These are phyloP conservation scores for Lunasporangiospora selenospora DNA, from an alignment of 192 early-diverging fungal species.

Conservation along the genomic window DNA sequence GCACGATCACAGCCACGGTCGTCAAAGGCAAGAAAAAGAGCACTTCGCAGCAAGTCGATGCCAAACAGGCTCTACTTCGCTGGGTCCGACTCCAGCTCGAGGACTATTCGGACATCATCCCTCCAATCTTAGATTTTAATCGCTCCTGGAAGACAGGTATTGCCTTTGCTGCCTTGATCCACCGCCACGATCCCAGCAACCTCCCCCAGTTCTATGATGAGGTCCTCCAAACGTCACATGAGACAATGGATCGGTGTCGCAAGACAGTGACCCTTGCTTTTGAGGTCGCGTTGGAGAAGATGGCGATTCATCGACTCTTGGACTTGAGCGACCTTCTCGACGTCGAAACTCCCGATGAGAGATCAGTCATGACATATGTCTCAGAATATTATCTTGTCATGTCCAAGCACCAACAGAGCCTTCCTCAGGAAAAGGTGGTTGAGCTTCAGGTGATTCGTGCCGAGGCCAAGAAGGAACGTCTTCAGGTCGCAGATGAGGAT, in stretches of 20 bases:
- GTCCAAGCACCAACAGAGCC: conserved; percentile 48
- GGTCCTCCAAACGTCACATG: conserved; percentile 37
- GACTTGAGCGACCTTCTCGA: conserved; percentile 57
- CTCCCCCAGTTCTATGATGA: conserved; percentile 52
- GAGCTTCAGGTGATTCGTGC: conserved; percentile 21
- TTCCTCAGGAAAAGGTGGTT: conserved; percentile 8
- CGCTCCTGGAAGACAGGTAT: conserved; percentile 58
- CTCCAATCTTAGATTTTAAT: conserved; percentile 57
- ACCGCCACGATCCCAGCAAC: conserved; percentile 49
- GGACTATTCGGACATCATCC: conserved; percentile 58
- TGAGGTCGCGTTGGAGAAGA: conserved; percentile 48
- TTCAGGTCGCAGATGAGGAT: conserved; percentile 28
- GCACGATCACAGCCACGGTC: background rate
- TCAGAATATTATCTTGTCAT: conserved; percentile 60
- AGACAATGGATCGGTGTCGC: conserved; percentile 47
- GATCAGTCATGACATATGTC: conserved; percentile 61
- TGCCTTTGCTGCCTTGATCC: conserved; percentile 58
- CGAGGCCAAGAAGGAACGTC: conserved; percentile 30
- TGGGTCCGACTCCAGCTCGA: conserved; percentile 60
- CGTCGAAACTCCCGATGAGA: conserved; percentile 59
- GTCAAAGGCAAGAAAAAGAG: conserved; percentile 28
- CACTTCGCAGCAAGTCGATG: conserved; percentile 46
- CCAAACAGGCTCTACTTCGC: conserved; percentile 55
- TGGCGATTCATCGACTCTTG: conserved; percentile 48
- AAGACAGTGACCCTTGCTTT: conserved; percentile 44